phyloP scores from a whole-genome alignment of 2,329 filamentous ascomycete species.

The Diaporthe citrichinensis region DNA sequence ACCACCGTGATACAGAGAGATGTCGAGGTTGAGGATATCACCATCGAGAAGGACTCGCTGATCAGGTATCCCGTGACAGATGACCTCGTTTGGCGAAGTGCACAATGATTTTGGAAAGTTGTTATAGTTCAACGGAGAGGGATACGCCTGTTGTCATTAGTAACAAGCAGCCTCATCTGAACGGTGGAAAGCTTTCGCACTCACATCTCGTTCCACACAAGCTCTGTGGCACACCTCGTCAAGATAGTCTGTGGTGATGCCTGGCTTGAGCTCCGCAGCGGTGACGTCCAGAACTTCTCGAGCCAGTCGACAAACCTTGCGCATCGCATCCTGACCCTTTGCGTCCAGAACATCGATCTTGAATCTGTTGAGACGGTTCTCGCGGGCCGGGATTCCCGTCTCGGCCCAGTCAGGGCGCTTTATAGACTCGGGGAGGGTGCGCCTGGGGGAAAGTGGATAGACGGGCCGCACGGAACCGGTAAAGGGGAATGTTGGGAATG shows the following conservation, averaged over 20 bases:
- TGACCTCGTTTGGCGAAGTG: constrained; percentile 96
- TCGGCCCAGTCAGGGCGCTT: constrained; percentile 88
- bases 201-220: constrained; percentile 79
- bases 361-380: constrained; percentile 75
- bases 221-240: constrained; percentile 84
- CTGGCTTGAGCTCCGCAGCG: constrained; percentile 75
- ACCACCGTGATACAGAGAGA: constrained; percentile 92
- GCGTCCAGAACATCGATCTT: constrained; percentile 84
- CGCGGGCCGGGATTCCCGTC: constrained; percentile 77
- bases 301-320: constrained; percentile 78
- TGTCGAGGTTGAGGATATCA: constrained; percentile 97
- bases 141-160: constrained; percentile 70
- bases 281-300: constrained; percentile 83
- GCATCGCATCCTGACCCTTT: constrained; percentile 78
- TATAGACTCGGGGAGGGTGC: constrained; percentile 84
- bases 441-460: constrained; percentile 85
- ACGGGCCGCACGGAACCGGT: constrained; percentile 87
- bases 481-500: constrained; percentile 89
- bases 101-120: constrained; percentile 98
- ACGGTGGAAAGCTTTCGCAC: constrained; percentile 45
- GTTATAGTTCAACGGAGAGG: constrained; percentile 94
- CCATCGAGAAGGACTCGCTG: constrained; percentile 88
- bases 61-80: constrained; percentile 98
- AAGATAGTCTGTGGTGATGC: constrained; percentile 82
- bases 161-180: too few relatives aligned